phyloP scores from a whole-genome alignment of 805 yeast genomes.

The Kodamaea lidongshanica region DNA sequence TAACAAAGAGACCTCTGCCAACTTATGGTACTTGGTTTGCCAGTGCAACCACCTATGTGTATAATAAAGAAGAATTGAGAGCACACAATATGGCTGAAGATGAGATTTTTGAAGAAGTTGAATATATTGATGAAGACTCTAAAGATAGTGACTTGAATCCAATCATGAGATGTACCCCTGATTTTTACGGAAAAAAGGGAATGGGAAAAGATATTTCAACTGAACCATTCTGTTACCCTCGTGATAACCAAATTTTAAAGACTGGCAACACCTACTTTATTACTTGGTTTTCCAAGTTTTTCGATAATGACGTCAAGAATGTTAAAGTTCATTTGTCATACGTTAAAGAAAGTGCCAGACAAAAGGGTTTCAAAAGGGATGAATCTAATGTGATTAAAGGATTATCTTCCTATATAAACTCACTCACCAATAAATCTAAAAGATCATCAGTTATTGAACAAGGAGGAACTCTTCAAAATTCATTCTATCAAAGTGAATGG shows the following conservation, averaged over 20 bases:
- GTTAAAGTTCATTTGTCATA: conserved; percentile 65
- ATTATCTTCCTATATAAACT: conserved; percentile 4
- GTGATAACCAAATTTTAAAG: conserved; percentile 51
- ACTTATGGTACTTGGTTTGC: conserved; percentile 73
- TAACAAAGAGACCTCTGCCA: conserved; percentile 59
- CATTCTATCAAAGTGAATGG: conserved; percentile 75
- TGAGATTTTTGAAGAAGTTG: conserved; percentile 51
- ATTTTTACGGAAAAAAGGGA: conserved; percentile 61
- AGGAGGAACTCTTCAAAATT: conserved; percentile 31
- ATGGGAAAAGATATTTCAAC: conserved; percentile 47
- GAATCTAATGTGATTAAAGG: not conserved
- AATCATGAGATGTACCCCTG: conserved; percentile 79
- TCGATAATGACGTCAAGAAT: conserved; percentile 47
- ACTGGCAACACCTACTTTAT: conserved; percentile 63
- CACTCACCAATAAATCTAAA: too few species aligned
- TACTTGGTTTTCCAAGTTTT: conserved; percentile 74
- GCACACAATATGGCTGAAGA: conserved; percentile 69
- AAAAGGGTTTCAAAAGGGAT: conserved; percentile 50
- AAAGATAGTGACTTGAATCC: conserved; percentile 71
- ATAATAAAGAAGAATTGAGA: conserved; percentile 55
- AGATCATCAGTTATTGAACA: conserved; percentile 32
- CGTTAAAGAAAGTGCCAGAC: conserved; percentile 48
- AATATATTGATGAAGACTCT: conserved; percentile 59
- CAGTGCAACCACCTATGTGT: conserved; percentile 53
- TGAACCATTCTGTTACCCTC: conserved; percentile 85